phyloP scores from a whole-genome alignment of 2,329 filamentous ascomycete species.

The Amphichorda felina region DNA sequence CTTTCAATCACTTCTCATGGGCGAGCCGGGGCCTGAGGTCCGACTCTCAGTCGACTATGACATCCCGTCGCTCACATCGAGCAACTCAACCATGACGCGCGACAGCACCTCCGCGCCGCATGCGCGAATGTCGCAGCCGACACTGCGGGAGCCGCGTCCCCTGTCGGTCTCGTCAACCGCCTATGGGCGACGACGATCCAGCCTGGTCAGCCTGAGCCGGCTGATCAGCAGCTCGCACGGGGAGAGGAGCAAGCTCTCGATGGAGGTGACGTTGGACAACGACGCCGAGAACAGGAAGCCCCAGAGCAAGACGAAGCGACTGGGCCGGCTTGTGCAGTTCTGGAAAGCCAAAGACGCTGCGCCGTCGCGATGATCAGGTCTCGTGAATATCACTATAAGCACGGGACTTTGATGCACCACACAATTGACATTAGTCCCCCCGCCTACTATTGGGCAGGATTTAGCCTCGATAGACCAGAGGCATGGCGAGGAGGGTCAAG shows the following conservation, averaged over 20 bases:
- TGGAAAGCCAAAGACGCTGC: conserved; percentile 48
- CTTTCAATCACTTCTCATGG: conserved; percentile 59
- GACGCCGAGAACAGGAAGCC: conserved; percentile 41
- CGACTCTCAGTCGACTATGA: conserved; percentile 59
- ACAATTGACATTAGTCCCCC: too few relatives aligned
- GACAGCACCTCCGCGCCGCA: conserved; percentile 42
- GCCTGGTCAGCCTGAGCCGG: conserved; percentile 64
- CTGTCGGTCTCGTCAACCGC: conserved; percentile 49
- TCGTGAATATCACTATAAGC: conserved; percentile 20
- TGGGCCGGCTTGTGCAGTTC: conserved; percentile 68
- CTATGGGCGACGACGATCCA: conserved; percentile 61
- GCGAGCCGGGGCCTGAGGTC: conserved; percentile 61
- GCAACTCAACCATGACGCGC: conserved; percentile 64
- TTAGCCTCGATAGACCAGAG: too few relatives aligned
- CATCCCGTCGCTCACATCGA: conserved; percentile 63
- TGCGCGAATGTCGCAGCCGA: conserved; percentile 34
- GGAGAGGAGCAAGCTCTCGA: conserved; percentile 63
- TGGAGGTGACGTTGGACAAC: conserved; percentile 47
- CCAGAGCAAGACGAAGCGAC: conserved; percentile 56
- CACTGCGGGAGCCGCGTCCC: conserved; percentile 43
- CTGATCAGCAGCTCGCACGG: conserved; percentile 65
- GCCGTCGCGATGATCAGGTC: conserved; percentile 21
- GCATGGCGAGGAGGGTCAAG: too few relatives aligned
- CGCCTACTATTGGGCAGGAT: too few relatives aligned
- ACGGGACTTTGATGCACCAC: conserved; percentile 10